Conservation (phyloP, 2,329 filamentous ascomycete species). For the Colletotrichum sp. region DNA sequence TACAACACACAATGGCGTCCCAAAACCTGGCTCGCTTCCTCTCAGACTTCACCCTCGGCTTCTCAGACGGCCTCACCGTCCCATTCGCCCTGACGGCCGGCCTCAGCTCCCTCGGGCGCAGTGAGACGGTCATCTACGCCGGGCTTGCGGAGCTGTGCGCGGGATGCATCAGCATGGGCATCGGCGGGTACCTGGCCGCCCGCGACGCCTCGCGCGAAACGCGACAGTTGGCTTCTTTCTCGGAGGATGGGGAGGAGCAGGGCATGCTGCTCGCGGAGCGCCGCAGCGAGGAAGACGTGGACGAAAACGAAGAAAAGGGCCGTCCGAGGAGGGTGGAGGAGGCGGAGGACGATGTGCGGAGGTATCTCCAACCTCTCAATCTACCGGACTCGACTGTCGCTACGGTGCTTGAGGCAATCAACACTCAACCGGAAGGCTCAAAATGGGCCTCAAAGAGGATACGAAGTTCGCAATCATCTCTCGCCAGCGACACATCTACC, state of each 20-base stretch:
- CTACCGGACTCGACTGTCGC: conserved; percentile 26
- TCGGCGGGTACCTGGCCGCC: conserved; percentile 72
- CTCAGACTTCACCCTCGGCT: conserved; percentile 73
- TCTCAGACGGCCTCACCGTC: conserved; percentile 76
- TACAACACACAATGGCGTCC: neutral
- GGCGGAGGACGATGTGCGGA: conserved; percentile 28
- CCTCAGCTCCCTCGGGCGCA: conserved; percentile 63
- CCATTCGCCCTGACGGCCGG: conserved; percentile 78
- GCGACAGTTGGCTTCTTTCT: too few relatives aligned
- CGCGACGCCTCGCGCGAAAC: conserved; percentile 35
- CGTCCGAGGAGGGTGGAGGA: neutral
- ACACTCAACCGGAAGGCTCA: conserved; percentile 29
- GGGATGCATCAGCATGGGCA: conserved; percentile 75
- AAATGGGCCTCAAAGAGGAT: neutral
- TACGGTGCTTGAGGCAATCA: conserved; percentile 29
- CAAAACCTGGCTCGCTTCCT: conserved; percentile 47
- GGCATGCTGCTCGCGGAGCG: conserved; percentile 27
- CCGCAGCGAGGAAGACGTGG: conserved; percentile 1
- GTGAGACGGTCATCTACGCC: conserved; percentile 68
- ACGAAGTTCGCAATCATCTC: neutral
- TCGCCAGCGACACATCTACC: neutral
- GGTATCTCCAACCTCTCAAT: conserved; percentile 35
- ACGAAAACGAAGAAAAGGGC: neutral
- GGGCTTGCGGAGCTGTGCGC: conserved; percentile 74
- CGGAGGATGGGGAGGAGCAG: conserved; percentile 20